These are phyloP conservation scores for Botryotinia convoluta DNA, from an alignment of 2,329 filamentous ascomycete species.

Conservation along the genomic window DNA sequence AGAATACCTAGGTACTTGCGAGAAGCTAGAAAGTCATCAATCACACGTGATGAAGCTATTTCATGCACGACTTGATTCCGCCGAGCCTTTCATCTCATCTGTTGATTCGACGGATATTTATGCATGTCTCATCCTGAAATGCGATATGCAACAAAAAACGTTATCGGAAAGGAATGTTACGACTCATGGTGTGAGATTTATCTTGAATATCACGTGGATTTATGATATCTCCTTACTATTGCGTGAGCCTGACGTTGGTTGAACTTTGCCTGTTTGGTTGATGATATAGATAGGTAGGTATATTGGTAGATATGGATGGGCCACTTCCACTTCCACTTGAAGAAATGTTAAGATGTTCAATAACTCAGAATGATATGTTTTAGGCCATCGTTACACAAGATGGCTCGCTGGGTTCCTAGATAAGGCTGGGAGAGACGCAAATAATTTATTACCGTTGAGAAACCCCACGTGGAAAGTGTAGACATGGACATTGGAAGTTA, in stretches of 20 bases:
- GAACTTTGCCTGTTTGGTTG: not conserved
- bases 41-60: constrained; percentile 14
- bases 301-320: not conserved
- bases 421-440: not conserved
- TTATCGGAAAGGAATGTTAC: not conserved
- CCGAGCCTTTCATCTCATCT: not conserved
- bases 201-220: constrained; percentile 6
- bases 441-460: not conserved
- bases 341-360: constrained; percentile 6
- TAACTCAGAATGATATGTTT: not conserved
- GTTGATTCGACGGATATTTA: constrained; percentile 15
- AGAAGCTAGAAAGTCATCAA: not conserved
- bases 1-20: not conserved
- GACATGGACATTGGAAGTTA: not conserved
- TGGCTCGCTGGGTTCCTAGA: not conserved
- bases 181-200: not conserved
- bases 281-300: not conserved
- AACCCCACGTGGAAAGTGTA: constrained; percentile 14
- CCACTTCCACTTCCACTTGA: not conserved
- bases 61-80: constrained; percentile 19
- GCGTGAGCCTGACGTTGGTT: not conserved
- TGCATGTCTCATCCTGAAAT: constrained; percentile 20
- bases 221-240: not conserved
- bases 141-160: constrained; percentile 19
- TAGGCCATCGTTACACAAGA: not conserved